Conservation (phyloP, 2,329 filamentous ascomycete genomes). For the Penicillium sp. region DNA sequence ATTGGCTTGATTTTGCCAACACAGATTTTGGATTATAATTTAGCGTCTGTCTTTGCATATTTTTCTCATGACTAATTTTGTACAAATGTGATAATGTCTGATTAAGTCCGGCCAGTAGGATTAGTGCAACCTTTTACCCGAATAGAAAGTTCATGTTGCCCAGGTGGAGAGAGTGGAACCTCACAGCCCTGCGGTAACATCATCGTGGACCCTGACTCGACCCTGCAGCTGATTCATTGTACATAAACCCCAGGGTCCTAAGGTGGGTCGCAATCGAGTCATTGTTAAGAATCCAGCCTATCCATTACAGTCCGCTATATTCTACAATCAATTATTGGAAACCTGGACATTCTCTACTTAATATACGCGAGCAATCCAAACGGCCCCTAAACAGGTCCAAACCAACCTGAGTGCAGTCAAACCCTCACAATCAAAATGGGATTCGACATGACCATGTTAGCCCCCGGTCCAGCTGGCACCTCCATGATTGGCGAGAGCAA, state of each 20-base stretch:
- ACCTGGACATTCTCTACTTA: too few relatives aligned
- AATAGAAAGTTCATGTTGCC: not conserved
- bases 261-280: not conserved
- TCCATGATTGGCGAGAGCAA: constrained; percentile 15
- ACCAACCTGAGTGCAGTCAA: not conserved
- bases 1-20: constrained; percentile 54
- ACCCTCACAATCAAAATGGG: not conserved
- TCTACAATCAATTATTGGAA: not conserved
- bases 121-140: too few relatives aligned
- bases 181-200: not conserved
- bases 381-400: not conserved
- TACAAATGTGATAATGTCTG: not conserved
- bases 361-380: not conserved
- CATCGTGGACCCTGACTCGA: not conserved
- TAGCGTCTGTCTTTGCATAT: not conserved
- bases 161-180: not conserved
- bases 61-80: not conserved
- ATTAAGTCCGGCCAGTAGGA: not conserved
- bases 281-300: not conserved
- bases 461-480: constrained; percentile 11
- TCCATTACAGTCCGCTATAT: not conserved
- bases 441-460: constrained; percentile 8
- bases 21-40: constrained; percentile 29
- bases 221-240: not conserved
- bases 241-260: not conserved